Percentiles rank a stretch among this genome's conserved stretches.
Evolutionary conservation across 78 protist genomes (phyloP).

Genomic region (Chrysochromulina tobinii): DNA sequence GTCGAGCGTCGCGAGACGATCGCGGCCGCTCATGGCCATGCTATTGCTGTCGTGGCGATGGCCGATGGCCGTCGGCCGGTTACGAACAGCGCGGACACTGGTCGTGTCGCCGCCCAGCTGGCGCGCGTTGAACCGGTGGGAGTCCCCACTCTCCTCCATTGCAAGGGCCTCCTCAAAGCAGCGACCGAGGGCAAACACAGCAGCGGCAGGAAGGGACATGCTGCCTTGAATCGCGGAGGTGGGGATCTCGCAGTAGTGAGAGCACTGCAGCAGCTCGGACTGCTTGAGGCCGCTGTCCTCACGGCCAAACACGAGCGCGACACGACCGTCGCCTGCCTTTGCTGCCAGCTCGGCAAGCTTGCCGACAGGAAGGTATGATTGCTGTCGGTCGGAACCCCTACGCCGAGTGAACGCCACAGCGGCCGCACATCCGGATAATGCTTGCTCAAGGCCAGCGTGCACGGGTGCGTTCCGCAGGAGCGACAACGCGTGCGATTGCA

Average conservation of each 20-base stretch:
- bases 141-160: not conserved
- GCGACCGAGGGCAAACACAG: not conserved
- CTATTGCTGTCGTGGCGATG: too few relatives aligned
- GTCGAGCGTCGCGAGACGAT: too few relatives aligned
- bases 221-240: not conserved
- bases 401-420: not conserved
- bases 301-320: not conserved
- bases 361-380: not conserved
- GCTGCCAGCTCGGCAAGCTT: not conserved
- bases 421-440: not conserved
- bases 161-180: not conserved
- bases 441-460: not conserved
- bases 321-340: not conserved
- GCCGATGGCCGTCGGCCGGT: too few relatives aligned
- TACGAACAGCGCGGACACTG: too few relatives aligned
- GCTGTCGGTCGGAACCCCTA: not conserved
- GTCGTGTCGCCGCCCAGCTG: too few relatives aligned
- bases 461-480: not conserved
- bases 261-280: not conserved
- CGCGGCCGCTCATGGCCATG: too few relatives aligned
- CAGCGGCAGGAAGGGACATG: not conserved
- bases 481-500: not conserved
- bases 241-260: not conserved
- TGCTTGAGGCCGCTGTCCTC: not conserved
- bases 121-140: too few relatives aligned